A percentile compares a stretch with the other conserved stretches of the same genome.
Evolutionary conservation across 78 protist species (phyloP).

Genomic region (Pigoraptor vietnamica): DNA sequence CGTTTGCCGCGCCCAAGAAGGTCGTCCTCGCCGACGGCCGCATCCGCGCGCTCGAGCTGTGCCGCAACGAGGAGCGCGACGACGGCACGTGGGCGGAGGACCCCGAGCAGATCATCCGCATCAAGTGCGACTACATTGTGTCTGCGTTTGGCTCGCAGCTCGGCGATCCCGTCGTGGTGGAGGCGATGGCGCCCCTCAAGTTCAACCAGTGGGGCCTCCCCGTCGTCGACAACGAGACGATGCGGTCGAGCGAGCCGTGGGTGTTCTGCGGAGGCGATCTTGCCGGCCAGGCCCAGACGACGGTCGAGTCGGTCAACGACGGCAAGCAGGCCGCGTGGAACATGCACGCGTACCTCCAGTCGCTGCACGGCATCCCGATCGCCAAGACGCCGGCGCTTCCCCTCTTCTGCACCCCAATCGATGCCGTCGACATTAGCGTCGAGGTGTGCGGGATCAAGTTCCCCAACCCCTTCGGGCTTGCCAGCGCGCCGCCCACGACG

Average conservation of each 20-base stretch:
- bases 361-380: constrained; percentile 56
- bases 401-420: constrained; percentile 77
- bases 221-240: constrained; percentile 61
- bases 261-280: constrained; percentile 90
- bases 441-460: constrained; percentile 78
- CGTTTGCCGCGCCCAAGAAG: constrained; percentile 60
- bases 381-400: constrained; percentile 69
- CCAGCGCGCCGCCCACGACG: constrained; percentile 90
- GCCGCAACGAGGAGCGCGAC: constrained; percentile 62
- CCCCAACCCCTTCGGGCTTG: constrained; percentile 93
- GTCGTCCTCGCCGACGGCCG: constrained; percentile 35
- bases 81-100: constrained; percentile 75
- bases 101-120: constrained; percentile 60
- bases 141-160: constrained; percentile 85
- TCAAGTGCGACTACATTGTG: constrained; percentile 82
- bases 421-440: constrained; percentile 73
- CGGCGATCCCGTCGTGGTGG: constrained; percentile 22
- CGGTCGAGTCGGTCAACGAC: constrained; percentile 94
- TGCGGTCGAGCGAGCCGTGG: constrained; percentile 40
- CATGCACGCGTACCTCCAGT: constrained; percentile 80
- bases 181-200: constrained; percentile 45
- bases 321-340: constrained; percentile 91
- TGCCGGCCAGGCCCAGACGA: constrained; percentile 56
- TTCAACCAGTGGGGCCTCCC: constrained; percentile 62
- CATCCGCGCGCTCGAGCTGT: constrained; percentile 65